A percentile compares a stretch with the other conserved stretches of the same genome.
These are phyloP conservation scores for Agrocybe pediades DNA, from an alignment of 768 basidiomycete species.

Conservation along the genomic window DNA sequence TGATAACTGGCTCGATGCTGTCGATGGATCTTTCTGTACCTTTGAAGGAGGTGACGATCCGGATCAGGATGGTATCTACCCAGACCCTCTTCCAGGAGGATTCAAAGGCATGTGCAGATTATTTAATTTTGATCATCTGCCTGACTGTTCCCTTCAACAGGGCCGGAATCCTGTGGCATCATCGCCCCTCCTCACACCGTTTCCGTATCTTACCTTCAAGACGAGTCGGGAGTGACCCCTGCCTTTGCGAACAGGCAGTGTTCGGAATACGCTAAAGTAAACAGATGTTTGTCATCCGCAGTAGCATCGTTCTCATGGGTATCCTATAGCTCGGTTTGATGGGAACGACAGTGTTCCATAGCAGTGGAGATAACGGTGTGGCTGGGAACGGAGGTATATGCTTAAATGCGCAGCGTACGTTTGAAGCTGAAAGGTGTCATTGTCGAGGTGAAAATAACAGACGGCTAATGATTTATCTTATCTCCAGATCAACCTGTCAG, in stretches of 20 bases:
- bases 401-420: constrained; percentile 45
- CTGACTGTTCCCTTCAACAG: constrained; percentile 9
- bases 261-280: constrained; percentile 44
- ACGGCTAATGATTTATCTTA: neutral
- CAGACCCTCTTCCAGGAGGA: constrained; percentile 30
- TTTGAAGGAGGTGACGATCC: constrained; percentile 50
- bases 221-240: constrained; percentile 40
- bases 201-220: constrained; percentile 44
- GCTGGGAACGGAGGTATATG: constrained; percentile 35
- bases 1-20: constrained; percentile 50
- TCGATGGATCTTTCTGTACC: constrained; percentile 45
- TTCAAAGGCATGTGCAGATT: constrained; percentile 27
- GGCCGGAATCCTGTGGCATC: constrained; percentile 41
- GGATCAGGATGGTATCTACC: constrained; percentile 30
- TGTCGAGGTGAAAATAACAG: neutral
- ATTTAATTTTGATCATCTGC: neutral
- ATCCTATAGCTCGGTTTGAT: constrained; percentile 50
- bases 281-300: neutral
- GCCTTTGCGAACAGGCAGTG: constrained; percentile 48
- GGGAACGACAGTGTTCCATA: constrained; percentile 59
- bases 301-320: neutral
- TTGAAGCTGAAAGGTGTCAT: neutral
- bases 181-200: constrained; percentile 43
- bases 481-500: constrained; percentile 24
- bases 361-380: constrained; percentile 63